Evolutionary conservation across 306 rosid genomes (phyloP).

Genomic region (Mimosa bimucronata): DNA sequence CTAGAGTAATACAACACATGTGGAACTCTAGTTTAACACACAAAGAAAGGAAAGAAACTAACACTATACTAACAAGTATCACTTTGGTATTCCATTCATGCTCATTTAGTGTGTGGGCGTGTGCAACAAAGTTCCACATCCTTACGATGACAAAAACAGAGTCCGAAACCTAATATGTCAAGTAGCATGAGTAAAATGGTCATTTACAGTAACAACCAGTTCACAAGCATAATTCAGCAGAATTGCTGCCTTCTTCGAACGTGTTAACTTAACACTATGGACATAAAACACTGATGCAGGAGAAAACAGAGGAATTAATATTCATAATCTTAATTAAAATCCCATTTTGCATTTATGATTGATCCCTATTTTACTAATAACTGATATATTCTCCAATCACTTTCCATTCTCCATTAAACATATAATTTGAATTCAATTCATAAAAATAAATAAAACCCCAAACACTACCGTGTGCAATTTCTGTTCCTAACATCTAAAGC

Average conservation of each 20-base stretch:
- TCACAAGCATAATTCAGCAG: neutral
- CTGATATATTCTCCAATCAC: too few relatives aligned
- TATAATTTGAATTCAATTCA: too few relatives aligned
- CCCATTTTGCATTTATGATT: neutral
- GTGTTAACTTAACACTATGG: too few relatives aligned
- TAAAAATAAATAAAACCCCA: too few relatives aligned
- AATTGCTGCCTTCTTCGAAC: neutral
- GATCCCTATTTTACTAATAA: too few relatives aligned
- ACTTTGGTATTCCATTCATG: neutral
- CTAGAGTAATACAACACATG: neutral
- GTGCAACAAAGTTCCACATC: conserved; percentile 15
- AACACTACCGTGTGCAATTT: neutral
- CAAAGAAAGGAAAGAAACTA: too few relatives aligned
- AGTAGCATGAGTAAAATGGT: neutral
- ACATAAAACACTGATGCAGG: neutral
- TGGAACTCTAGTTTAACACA: too few relatives aligned
- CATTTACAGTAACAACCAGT: neutral
- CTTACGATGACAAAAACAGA: neutral
- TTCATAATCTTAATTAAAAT: neutral
- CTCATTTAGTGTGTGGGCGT: neutral
- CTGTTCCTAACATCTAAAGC: conserved; percentile 17
- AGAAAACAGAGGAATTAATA: neutral
- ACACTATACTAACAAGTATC: neutral
- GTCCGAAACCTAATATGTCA: neutral
- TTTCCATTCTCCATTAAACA: too few relatives aligned